A percentile compares a stretch with the other conserved stretches of the same genome.
These are phyloP conservation scores for Saturnispora besseyi DNA, from an alignment of 805 yeast genomes.

Conservation along the genomic window DNA sequence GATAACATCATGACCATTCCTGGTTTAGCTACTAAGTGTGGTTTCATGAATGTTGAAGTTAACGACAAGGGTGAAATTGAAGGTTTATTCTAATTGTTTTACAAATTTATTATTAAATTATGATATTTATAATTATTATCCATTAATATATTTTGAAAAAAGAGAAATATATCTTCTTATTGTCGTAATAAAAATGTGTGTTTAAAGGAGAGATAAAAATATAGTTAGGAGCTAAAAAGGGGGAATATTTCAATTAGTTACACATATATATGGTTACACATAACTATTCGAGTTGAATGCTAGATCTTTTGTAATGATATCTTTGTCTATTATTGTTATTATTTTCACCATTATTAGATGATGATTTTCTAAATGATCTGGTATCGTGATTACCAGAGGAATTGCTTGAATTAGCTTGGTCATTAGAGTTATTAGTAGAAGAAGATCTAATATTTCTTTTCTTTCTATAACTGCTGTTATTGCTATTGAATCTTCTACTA, in stretches of 20 bases:
- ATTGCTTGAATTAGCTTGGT: neutral
- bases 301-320: neutral
- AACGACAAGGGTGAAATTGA: slow-evolving; percentile 85
- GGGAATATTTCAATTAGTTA: neutral
- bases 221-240: neutral
- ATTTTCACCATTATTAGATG: neutral
- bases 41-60: slow-evolving; percentile 95
- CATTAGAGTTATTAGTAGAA: neutral
- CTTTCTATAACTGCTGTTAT: neutral
- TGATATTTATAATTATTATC: neutral
- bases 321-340: neutral
- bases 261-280: neutral
- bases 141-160: neutral
- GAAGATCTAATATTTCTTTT: neutral
- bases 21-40: slow-evolving; percentile 92
- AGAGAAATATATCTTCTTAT: neutral
- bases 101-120: neutral
- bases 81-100: slow-evolving; percentile 58
- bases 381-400: neutral
- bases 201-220: too few species aligned
- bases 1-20: slow-evolving; percentile 97
- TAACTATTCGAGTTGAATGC: neutral
- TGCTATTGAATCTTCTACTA: neutral
- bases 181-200: too few species aligned
- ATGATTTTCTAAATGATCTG: neutral